A percentile compares a stretch with the other conserved stretches of the same genome.
Evolutionary conservation across 345 rosid species (phyloP).

Genomic region (Moricandia moricandioides): DNA sequence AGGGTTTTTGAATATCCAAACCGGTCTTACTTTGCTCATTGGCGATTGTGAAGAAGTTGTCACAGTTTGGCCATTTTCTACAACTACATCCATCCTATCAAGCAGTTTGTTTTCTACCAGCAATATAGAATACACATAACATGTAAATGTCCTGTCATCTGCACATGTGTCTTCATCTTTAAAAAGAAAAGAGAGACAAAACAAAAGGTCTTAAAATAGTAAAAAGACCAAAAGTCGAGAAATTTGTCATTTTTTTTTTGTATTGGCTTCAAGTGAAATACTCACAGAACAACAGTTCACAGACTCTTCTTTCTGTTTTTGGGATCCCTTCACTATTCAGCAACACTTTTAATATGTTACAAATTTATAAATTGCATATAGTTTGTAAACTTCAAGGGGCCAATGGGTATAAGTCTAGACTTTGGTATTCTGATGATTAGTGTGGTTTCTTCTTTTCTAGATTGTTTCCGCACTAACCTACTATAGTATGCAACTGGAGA

Average conservation of each 20-base stretch:
- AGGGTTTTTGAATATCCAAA: neutral
- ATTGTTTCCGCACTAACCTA: neutral
- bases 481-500: neutral
- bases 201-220: no score
- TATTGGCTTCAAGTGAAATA: conserved; percentile 56
- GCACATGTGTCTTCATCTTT: conserved; percentile 7
- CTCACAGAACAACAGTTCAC: conserved; percentile 45
- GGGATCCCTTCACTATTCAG: conserved; percentile 53
- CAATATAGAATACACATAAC: neutral
- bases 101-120: neutral
- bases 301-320: conserved; percentile 40
- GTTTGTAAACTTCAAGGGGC: neutral
- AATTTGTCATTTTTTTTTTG: conserved; percentile 34
- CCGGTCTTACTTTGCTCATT: neutral
- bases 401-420: neutral
- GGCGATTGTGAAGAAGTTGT: neutral
- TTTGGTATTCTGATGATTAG: neutral
- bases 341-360: neutral
- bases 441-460: neutral
- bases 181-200: neutral
- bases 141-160: conserved; percentile 12
- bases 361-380: neutral
- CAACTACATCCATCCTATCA: neutral
- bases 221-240: conserved; percentile 34
- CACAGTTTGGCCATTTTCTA: neutral